Conservation (phyloP, 2,329 filamentous ascomycete genomes). For the Neoscytalidium dimidiatum region DNA sequence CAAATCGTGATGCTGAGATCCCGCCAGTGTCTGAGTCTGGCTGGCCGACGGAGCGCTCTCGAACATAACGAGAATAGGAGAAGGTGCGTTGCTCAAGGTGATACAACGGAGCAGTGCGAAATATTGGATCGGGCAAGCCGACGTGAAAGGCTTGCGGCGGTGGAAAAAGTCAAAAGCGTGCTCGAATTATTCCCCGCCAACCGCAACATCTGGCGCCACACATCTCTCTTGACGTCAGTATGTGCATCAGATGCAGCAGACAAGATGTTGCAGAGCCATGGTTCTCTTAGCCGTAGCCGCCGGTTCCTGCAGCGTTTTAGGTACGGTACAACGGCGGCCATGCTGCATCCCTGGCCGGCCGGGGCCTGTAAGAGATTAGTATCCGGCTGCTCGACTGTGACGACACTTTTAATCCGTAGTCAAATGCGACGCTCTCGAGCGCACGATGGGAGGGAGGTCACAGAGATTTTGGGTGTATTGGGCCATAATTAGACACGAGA, state of each 20-base stretch:
- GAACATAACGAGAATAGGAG: neutral
- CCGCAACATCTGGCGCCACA: constrained; percentile 2
- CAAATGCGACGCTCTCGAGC: neutral
- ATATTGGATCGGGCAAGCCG: neutral
- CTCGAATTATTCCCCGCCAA: neutral
- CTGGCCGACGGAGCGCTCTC: neutral
- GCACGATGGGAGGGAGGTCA: neutral
- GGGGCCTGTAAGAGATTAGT: neutral
- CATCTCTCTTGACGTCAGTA: neutral
- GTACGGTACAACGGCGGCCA: constrained; percentile 9
- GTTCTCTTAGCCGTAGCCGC: constrained; percentile 1
- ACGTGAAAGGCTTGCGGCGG: neutral
- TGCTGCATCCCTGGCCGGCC: neutral
- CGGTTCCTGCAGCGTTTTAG: neutral
- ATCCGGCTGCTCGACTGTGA: no score
- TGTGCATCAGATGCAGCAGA: neutral
- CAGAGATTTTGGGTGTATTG: neutral
- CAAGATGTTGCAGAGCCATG: neutral
- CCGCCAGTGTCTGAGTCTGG: neutral
- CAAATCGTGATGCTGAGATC: neutral
- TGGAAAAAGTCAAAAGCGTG: neutral
- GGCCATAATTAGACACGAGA: constrained; percentile 14
- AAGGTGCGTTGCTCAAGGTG: neutral
- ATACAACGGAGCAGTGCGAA: neutral
- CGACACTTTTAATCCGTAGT: no score